A percentile compares a stretch with the other conserved stretches of the same genome.
Evolutionary conservation across 2,329 filamentous ascomycete species (phyloP).

Genomic region (Pezicula neosporulosa): DNA sequence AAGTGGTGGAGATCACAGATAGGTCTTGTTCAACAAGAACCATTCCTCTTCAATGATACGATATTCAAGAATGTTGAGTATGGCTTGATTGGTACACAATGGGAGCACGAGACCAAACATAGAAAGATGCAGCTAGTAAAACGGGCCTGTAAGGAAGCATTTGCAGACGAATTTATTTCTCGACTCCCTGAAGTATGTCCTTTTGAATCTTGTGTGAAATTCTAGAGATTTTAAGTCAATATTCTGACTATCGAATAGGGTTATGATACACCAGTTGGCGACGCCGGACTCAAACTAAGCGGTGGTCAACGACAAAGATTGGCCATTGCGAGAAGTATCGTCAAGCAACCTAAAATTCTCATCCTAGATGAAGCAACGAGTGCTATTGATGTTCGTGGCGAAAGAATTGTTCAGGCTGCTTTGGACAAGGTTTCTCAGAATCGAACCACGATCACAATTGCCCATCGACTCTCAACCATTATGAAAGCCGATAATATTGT

Average conservation of each 20-base stretch:
- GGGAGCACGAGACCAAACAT: conserved; percentile 9
- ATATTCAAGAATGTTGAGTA: conserved; percentile 27
- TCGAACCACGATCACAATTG: conserved; percentile 61
- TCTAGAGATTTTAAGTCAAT: not conserved
- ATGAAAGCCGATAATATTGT: conserved; percentile 76
- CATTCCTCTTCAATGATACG: conserved; percentile 46
- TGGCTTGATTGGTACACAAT: conserved; percentile 16
- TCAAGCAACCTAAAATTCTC: conserved; percentile 65
- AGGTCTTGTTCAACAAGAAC: conserved; percentile 52
- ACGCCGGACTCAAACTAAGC: conserved; percentile 71
- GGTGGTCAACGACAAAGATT: conserved; percentile 78
- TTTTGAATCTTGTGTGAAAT: not conserved
- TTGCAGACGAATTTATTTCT: conserved; percentile 53
- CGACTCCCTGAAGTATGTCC: conserved; percentile 54
- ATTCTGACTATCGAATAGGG: conserved; percentile 40
- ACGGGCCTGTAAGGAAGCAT: conserved; percentile 50
- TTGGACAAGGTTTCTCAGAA: conserved; percentile 50
- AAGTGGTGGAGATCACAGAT: conserved; percentile 42
- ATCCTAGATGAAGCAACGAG: conserved; percentile 67
- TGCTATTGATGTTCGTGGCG: conserved; percentile 37
- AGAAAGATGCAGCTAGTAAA: conserved; percentile 15
- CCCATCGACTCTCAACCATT: conserved; percentile 68
- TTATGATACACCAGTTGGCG: conserved; percentile 71
- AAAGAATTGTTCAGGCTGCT: conserved; percentile 49
- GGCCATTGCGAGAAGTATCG: conserved; percentile 67